Percentiles rank a stretch among this genome's conserved stretches.
These are phyloP conservation scores for Fusarium secorum DNA, from an alignment of 2,329 filamentous ascomycete species.

Conservation along the genomic window DNA sequence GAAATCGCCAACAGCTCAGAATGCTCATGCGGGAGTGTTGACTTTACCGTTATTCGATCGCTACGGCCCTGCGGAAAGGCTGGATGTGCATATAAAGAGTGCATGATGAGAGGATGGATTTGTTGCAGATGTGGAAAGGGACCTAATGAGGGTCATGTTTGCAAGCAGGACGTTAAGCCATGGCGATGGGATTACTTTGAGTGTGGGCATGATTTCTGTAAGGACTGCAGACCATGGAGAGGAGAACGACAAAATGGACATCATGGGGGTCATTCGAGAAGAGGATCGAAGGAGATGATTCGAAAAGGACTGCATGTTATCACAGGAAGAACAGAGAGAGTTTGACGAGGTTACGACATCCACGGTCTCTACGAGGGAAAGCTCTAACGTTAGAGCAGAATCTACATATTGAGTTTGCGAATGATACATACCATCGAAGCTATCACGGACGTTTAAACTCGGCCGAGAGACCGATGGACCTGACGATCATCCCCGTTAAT, in stretches of 20 bases:
- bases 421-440: not conserved
- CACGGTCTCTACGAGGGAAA: too few relatives aligned
- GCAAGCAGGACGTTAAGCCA: constrained; percentile 24
- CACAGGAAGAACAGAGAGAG: not conserved
- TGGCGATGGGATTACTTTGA: constrained; percentile 21
- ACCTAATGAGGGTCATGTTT: constrained; percentile 20
- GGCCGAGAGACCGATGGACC: constrained; percentile 28
- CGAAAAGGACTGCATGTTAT: constrained; percentile 6
- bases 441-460: constrained; percentile 8
- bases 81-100: constrained; percentile 25
- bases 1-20: constrained; percentile 25
- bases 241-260: not conserved
- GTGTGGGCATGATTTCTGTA: constrained; percentile 24
- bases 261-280: not conserved
- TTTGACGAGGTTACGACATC: not conserved
- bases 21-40: constrained; percentile 26
- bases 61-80: constrained; percentile 2
- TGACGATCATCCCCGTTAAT: constrained; percentile 12
- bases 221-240: constrained; percentile 17
- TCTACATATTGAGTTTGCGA: not conserved
- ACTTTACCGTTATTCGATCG: constrained; percentile 16
- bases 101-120: constrained; percentile 26
- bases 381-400: not conserved
- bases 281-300: constrained; percentile 42
- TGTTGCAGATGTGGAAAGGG: constrained; percentile 36